Evolutionary conservation across 148 eudicot genomes (phyloP).

Genomic region (Pharnaceum exiguum): DNA sequence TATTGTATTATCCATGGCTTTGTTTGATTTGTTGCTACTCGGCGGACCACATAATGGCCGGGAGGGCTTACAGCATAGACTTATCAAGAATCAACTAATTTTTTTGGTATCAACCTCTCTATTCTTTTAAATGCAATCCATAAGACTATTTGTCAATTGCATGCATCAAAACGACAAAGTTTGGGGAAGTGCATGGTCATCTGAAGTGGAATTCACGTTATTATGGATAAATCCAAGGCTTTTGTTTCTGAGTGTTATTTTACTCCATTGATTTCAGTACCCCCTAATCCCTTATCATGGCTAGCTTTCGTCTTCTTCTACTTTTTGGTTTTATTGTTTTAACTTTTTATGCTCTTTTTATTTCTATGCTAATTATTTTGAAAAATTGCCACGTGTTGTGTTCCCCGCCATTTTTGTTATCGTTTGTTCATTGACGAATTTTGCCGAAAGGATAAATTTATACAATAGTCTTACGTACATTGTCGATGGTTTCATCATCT

Average conservation of each 20-base stretch:
- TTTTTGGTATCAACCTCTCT: constrained; percentile 21
- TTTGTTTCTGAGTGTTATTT: not conserved
- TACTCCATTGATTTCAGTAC: constrained; percentile 3
- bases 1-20: not conserved
- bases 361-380: not conserved
- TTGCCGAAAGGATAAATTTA: not conserved
- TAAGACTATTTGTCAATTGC: not conserved
- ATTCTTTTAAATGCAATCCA: not conserved
- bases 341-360: not conserved
- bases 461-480: too few relatives aligned
- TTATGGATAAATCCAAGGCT: constrained; percentile 17
- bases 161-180: constrained; percentile 27
- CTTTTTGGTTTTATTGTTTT: too few relatives aligned
- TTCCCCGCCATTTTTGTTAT: constrained; percentile 2
- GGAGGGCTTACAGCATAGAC: constrained; percentile 5
- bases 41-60: constrained; percentile 16
- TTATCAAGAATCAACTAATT: constrained; percentile 27
- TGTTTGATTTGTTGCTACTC: not conserved
- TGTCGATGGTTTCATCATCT: too few relatives aligned
- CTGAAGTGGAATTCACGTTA: constrained; percentile 11
- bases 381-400: constrained; percentile 7
- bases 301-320: constrained; percentile 15
- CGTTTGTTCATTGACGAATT: not conserved
- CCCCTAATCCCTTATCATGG: constrained; percentile 10
- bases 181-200: constrained; percentile 4